A percentile compares a stretch with the other conserved stretches of the same genome.
phyloP scores from a whole-genome alignment of 441 rosid species.

The Syzygium syzygioides region DNA sequence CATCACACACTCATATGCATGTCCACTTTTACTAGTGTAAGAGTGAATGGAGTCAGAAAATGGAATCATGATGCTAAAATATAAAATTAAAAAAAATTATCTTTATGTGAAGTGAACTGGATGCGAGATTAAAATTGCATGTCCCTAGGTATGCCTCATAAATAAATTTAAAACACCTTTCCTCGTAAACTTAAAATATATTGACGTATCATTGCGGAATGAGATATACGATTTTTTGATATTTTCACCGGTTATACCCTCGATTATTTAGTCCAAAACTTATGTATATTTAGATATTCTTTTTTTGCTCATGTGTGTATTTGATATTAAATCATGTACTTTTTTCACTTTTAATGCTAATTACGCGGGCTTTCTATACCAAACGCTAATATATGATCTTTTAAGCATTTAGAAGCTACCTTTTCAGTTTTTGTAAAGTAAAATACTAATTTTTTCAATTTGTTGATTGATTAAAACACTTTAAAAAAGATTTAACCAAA shows the following conservation, averaged over 20 bases:
- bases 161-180: no score
- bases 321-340: neutral
- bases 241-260: accelerated
- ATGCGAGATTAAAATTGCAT: no score
- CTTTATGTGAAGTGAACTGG: no score
- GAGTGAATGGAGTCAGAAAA: no score
- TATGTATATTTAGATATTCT: neutral
- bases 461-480: neutral
- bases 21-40: no score
- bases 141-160: no score
- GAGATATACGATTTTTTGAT: neutral
- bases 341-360: neutral
- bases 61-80: no score
- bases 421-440: neutral
- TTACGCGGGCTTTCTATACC: neutral
- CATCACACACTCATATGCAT: no score
- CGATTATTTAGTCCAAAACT: accelerated
- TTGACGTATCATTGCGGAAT: no score
- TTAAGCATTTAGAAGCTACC: neutral
- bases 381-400: neutral
- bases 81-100: no score
- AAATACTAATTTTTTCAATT: neutral
- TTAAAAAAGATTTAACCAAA: neutral
- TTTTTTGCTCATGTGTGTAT: neutral
- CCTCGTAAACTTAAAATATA: no score